Base-by-base conservation (phyloP, 73 alveolate species). In the Paramecium bursaria region DNA sequence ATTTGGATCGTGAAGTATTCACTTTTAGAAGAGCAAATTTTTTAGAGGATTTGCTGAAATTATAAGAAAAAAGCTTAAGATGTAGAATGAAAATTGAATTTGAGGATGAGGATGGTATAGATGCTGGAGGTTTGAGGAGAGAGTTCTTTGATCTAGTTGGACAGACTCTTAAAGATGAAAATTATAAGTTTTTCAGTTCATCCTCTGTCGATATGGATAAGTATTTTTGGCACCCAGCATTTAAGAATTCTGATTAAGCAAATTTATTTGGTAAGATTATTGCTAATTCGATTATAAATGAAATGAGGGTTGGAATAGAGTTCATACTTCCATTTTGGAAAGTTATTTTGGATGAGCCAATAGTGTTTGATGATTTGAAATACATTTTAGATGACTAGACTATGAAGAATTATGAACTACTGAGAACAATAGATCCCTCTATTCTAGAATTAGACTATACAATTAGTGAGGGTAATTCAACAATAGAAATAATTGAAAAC, bases 101-200 rank as follows among this genome's bases (percentile, higher is more conserved):
- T 55, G 30, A 79, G 7, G 85, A 79, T 54, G 89, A 79, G 54
- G 46, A 49, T 3, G 89, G 89, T 14, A 39, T 79, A 22, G 89
- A 79, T 79, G 80, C 85, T 21, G 80, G 85, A 22, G 89, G 89
- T n/a, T 57, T 79, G 17, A 54, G 42, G n/a, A 79, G 89, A 79
- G 89, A 79, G 27, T 79, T 79, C 35, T 79, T 53, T 42, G 89
- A 79, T 25, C 30, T 79, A 51, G 48, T 79, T 4, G 89, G 89
- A 2, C 51, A 54, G 14, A 79, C 76, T n/a, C 53, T 79, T 22
- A 79, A 79, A 55, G 89, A 79, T 11, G 76, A 73, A 4, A 79
- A 67, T 6, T 79, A 79, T 17, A 39, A 79, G 54, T 79, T 79
- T 82, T 79, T 79, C 26, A 25, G 35, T 46, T 57, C 76, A 3